These are phyloP conservation scores for Prunus mira DNA, from an alignment of 306 rosid species.

Conservation along the genomic window DNA sequence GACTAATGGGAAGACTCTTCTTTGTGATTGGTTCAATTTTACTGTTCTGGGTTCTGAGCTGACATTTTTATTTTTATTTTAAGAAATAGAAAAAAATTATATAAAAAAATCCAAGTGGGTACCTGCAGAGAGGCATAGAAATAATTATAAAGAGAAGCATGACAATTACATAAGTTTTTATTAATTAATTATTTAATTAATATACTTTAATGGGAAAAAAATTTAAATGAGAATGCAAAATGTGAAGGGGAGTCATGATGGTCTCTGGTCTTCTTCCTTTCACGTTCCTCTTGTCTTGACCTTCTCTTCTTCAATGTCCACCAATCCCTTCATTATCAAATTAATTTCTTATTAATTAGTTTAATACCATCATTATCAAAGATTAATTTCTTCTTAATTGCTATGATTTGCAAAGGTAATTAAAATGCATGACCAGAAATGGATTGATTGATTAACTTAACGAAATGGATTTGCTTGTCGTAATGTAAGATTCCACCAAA, in stretches of 20 bases:
- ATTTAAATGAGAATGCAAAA: not conserved
- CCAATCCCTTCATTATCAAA: not conserved
- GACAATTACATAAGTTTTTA: not conserved
- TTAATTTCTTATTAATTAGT: not conserved
- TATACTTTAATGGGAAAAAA: not conserved
- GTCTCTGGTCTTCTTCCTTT: constrained; percentile 9
- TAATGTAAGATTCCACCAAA: not conserved
- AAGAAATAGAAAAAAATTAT: not conserved
- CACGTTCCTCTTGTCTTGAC: constrained; percentile 12
- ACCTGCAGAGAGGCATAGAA: not conserved
- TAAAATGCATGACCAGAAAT: not conserved
- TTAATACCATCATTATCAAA: not conserved
- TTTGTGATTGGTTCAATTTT: not conserved
- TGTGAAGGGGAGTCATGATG: not conserved
- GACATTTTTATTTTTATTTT: too few relatives aligned
- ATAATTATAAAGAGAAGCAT: not conserved
- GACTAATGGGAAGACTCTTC: not conserved
- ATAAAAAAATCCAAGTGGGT: not conserved
- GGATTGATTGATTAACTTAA: not conserved
- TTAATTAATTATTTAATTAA: not conserved
- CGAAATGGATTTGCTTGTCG: not conserved
- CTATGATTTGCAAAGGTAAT: not conserved
- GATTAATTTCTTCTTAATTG: not conserved
- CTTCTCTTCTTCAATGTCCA: not conserved
- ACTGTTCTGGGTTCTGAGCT: not conserved